Conservation (phyloP, 2,329 filamentous ascomycete genomes). For the Stagonosporopsis cucurbitacearum region DNA sequence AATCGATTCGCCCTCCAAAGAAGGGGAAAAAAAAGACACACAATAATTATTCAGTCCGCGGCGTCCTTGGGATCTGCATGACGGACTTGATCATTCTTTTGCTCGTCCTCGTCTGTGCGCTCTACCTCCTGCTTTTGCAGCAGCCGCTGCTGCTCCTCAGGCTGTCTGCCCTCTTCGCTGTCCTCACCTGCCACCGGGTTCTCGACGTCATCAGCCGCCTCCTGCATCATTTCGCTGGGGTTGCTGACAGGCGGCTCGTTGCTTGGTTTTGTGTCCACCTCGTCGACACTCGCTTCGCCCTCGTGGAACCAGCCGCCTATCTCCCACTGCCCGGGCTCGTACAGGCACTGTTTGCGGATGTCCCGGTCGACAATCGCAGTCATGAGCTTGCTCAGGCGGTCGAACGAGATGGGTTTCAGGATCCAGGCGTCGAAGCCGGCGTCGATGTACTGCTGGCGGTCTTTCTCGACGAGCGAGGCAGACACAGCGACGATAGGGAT, state of each 20-base stretch:
- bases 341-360: constrained; percentile 67
- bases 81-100: constrained; percentile 11
- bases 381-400: constrained; percentile 72
- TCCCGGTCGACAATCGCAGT: constrained; percentile 69
- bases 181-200: constrained; percentile 30
- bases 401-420: constrained; percentile 84
- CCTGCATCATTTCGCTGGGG: constrained; percentile 25
- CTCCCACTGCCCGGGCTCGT: constrained; percentile 78
- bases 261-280: constrained; percentile 48
- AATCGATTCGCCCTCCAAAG: no score
- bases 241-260: constrained; percentile 26
- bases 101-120: constrained; percentile 22
- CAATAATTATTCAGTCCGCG: constrained; percentile 6
- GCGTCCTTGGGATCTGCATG: constrained; percentile 8
- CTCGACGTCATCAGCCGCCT: constrained; percentile 26
- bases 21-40: no score
- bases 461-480: constrained; percentile 76
- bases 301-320: constrained; percentile 80
- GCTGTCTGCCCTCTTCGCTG: constrained; percentile 20
- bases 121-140: constrained; percentile 26
- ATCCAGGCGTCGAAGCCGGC: constrained; percentile 92
- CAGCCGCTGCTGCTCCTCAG: constrained; percentile 34
- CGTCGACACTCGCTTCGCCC: constrained; percentile 46
- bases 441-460: constrained; percentile 72
- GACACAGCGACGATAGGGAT: constrained; percentile 88